Conservation (phyloP, 352 stramenopile genomes). For the Phytophthora lateralis region DNA sequence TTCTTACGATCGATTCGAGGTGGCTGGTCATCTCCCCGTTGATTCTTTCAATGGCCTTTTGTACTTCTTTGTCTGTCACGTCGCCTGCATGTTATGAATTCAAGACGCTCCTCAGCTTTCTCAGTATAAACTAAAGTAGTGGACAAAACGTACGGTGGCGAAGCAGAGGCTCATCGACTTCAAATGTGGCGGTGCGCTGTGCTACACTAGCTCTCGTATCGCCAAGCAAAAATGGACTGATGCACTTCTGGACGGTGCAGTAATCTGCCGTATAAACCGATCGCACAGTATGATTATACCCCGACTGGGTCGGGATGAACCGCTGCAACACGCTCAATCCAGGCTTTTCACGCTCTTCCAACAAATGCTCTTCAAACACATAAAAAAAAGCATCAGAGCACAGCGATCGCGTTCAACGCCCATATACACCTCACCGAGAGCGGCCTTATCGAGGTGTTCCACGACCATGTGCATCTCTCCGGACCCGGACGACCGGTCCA, state of each 20-base stretch:
- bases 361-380: conserved; percentile 33
- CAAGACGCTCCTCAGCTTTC: conserved; percentile 1
- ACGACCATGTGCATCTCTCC: conserved; percentile 55
- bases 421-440: conserved; percentile 34
- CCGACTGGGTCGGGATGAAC: conserved; percentile 69
- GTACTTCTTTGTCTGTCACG: conserved; percentile 53
- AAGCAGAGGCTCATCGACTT: conserved; percentile 49
- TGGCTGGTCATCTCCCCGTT: conserved; percentile 63
- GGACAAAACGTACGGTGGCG: conserved; percentile 39
- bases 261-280: conserved; percentile 68
- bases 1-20: conserved; percentile 64
- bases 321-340: conserved; percentile 64
- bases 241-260: conserved; percentile 62
- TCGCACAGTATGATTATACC: conserved; percentile 74
- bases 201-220: conserved; percentile 42
- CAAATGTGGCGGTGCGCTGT: conserved; percentile 69
- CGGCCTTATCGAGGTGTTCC: conserved; percentile 56
- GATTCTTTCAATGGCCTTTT: conserved; percentile 55
- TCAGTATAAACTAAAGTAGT: background rate
- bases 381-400: background rate
- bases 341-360: conserved; percentile 59
- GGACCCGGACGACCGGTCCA: conserved; percentile 44
- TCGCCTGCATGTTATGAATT: conserved; percentile 36
- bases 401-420: background rate
- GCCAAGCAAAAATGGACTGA: conserved; percentile 57